Percentiles rank a stretch among this genome's conserved stretches.
These are phyloP conservation scores for Geoglossum cookeanum DNA, from an alignment of 2,329 filamentous ascomycete species.

Conservation along the genomic window DNA sequence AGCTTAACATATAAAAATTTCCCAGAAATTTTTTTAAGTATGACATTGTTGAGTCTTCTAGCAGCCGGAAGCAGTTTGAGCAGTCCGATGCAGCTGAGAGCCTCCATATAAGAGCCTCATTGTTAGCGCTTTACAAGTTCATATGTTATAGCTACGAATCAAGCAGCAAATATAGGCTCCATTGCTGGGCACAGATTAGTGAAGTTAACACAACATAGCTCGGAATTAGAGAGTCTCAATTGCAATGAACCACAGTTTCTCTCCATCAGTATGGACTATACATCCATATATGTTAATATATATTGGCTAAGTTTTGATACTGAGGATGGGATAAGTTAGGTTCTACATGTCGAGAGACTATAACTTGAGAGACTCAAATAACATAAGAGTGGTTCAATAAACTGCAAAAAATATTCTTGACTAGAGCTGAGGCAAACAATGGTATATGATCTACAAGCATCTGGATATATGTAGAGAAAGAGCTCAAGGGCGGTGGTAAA, in stretches of 20 bases:
- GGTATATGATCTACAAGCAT: constrained; percentile 6
- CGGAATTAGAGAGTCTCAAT: constrained; percentile 4
- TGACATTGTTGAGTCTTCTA: too few relatives aligned
- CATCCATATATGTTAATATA: constrained; percentile 6
- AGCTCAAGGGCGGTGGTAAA: not conserved
- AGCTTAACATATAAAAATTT: too few relatives aligned
- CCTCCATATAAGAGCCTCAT: too few relatives aligned
- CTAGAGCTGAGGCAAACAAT: constrained; percentile 2
- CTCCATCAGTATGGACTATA: constrained; percentile 8
- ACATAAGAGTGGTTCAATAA: constrained; percentile 8
- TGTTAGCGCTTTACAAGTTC: not conserved
- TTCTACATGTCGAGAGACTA: constrained; percentile 8
- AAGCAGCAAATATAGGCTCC: constrained; percentile 8
- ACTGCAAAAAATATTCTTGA: constrained; percentile 11
- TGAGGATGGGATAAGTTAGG: constrained; percentile 6
- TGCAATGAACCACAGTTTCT: constrained; percentile 8
- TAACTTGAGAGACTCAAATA: constrained; percentile 4
- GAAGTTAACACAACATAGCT: constrained; percentile 7
- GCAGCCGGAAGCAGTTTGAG: too few relatives aligned
- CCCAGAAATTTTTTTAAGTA: too few relatives aligned
- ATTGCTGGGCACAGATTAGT: constrained; percentile 6
- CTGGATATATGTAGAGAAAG: constrained; percentile 8
- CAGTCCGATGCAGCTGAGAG: too few relatives aligned
- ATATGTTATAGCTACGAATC: constrained; percentile 8
- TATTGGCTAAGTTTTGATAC: constrained; percentile 8